Base-by-base conservation (phyloP, 176 grass and related monocot species). In the Rhipidocladum racemiflorum region DNA sequence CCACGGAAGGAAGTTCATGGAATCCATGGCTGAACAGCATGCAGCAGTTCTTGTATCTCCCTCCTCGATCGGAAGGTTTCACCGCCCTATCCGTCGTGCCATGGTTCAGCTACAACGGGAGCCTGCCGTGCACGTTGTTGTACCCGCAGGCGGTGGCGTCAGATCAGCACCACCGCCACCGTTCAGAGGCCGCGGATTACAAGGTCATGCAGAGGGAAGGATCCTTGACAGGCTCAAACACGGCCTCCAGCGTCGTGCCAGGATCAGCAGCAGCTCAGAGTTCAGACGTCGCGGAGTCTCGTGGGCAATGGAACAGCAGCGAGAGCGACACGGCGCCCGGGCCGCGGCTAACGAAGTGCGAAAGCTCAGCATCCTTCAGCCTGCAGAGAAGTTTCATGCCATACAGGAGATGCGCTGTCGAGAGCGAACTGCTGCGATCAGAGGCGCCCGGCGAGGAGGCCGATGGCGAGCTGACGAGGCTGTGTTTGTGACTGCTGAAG, bases 141-240 rank as follows among this genome's bases (percentile, higher is more conserved):
- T 83, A 93, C 78, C 78, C 80, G 45, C 82, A 88, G 67, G 46
- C 64, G 13, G 34, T 23, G 71, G 49, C 59, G 20, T 45, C 61
- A 18, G 75, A 82, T 23, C 59, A 68, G 64, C 71, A 81, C 11
- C 72, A 46, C 61, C 76, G 51, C 24, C 69, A 78, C 64, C 62
- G 29, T 51, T 71, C 80, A 17, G 85, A 85, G 43, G n/a, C 36
- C 4, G 59, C 17, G 1, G 74, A 83, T 53, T 73, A 51, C n/a
- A 84, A 66, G 25, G 15, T 74, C 27, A 55, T 42, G 48, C 72
- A 82, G 90, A 94, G 83, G 64, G 84, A 91, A 78, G 88, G 90
- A 36, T 95, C 92, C 27, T 72, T 84, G 82, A 91, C 86, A 17
- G 87, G 91, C 12, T 97, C 94, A 15, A 94, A 82, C 80, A 89